These are phyloP conservation scores for Theileria luwenshuni DNA, from an alignment of 169 alveolate species.

Conservation along the genomic window DNA sequence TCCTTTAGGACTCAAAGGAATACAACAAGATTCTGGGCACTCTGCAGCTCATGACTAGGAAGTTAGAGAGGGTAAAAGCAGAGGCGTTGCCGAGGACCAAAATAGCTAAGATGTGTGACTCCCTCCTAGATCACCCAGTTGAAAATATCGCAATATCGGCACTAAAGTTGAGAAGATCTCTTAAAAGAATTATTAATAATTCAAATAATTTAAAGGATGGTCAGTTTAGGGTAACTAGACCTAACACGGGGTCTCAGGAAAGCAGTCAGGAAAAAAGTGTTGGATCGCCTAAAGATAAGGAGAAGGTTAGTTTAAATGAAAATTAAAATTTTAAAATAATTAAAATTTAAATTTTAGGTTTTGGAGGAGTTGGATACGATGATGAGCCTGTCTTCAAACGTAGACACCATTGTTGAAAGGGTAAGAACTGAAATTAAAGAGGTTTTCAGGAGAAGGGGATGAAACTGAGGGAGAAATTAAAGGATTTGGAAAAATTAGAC, in stretches of 20 bases:
- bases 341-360: no score
- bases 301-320: no score
- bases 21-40: constrained; percentile 38
- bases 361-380: constrained; percentile 35
- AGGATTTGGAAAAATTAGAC: constrained; percentile 29
- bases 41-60: constrained; percentile 40
- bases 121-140: constrained; percentile 56
- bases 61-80: constrained; percentile 9
- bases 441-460: constrained; percentile 25
- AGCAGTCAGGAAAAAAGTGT: no score
- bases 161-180: constrained; percentile 46
- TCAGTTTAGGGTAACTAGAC: not conserved
- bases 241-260: not conserved
- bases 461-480: not conserved
- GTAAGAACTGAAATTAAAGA: not conserved
- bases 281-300: no score
- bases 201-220: not conserved
- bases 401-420: constrained; percentile 38
- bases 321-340: no score
- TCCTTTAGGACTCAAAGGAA: constrained; percentile 35
- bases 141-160: constrained; percentile 55
- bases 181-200: constrained; percentile 7
- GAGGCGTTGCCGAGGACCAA: constrained; percentile 20
- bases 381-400: constrained; percentile 26
- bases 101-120: constrained; percentile 29